Evolutionary conservation across 2,329 filamentous ascomycete species (phyloP), one percentile per base, ranked within the genome.

Genomic region (Didymella segeticola): DNA sequence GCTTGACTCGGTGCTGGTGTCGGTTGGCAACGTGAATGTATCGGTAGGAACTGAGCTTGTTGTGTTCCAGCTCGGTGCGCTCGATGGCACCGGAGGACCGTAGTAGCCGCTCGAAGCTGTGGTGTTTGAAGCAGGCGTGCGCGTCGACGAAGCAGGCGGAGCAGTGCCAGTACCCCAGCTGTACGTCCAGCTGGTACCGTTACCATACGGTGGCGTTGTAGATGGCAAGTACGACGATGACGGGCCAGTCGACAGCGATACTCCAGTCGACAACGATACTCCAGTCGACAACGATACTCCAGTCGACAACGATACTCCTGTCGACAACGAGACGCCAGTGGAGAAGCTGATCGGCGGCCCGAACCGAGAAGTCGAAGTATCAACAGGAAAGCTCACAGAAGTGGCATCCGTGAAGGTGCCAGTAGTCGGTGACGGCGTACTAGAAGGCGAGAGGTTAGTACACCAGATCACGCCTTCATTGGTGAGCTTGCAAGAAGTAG

Each of bases 371-470:
- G 59, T 53, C 19, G 53, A 46, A 29, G 26, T 46, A n/a, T 45
- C 56, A 33, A 56, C 48, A 10, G 49, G 33, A 15, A 54, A 68
- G 56, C 62, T 68, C 10, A 58, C 60, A 10, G 56, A 49, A 20
- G 58, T 61, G 23, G 55, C 63, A 10, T 63, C 63, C 1, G 61
- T 66, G 20, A 43, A 57, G 11, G 61, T 66, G 17, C 45, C 37
- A 17, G 53, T 57, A 22, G 45, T 36, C 23, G 54, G 31, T 9
- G 17, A 20, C 8, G 22, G 43, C n/a, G 39, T 30, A 27, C 56
- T 63, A 15, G 27, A 30, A 23, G 27, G 30, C 4, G 26, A 17
- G 14, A 39, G 10, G 34, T 64, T 20, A 60, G 51, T 53, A 25
- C 37, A 45, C 7, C 17, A 20, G 17, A 55, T 41, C 17, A 43